These are phyloP conservation scores for Eucalyptus leucophloia DNA, from an alignment of 345 rosid species.

Conservation along the genomic window DNA sequence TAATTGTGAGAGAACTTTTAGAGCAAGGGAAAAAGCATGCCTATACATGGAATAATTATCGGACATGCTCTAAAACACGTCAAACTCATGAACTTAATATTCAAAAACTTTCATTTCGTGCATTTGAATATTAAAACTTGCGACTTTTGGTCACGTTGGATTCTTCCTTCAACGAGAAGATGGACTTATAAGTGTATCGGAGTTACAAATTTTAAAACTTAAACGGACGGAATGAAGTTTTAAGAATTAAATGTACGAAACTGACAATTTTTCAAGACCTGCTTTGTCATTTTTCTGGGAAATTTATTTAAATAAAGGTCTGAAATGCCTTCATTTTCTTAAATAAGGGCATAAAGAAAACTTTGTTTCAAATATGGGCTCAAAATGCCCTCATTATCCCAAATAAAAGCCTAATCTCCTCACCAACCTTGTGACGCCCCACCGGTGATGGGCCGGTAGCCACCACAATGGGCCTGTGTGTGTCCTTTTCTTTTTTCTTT, in stretches of 20 bases:
- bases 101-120: not conserved
- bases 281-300: not conserved
- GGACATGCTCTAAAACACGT: not conserved
- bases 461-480: too few species aligned
- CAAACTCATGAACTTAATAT: not conserved
- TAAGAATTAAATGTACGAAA: too few species aligned
- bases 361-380: not conserved
- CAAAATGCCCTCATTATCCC: not conserved
- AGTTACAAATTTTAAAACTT: not conserved
- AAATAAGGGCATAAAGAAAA: too few species aligned
- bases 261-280: not conserved
- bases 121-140: not conserved
- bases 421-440: too few species aligned
- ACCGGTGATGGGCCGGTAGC: too few species aligned
- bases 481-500: rapidly evolving
- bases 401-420: not conserved
- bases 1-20: not conserved
- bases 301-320: too few species aligned
- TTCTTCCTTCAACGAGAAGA: not conserved
- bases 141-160: not conserved
- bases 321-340: not conserved
- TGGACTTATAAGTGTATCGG: not conserved
- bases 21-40: not conserved
- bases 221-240: too few species aligned
- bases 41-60: not conserved